These are phyloP conservation scores for Leishmania mexicana DNA, from an alignment of 208 protist species.

Conservation along the genomic window DNA sequence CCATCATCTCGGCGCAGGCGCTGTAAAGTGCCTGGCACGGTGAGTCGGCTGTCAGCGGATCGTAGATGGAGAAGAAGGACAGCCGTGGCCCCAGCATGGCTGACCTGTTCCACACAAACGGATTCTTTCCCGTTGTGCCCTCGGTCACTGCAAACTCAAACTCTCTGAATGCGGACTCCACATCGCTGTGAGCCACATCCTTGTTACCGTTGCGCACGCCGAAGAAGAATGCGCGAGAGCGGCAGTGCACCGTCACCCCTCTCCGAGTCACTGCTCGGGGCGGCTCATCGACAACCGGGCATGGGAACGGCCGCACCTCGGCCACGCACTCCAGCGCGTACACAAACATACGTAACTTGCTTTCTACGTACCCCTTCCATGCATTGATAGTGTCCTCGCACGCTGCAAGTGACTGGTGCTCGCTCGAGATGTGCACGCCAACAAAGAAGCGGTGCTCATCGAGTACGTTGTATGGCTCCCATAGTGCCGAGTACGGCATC, in stretches of 20 bases:
- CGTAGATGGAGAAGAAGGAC: conserved; percentile 25
- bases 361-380: conserved; percentile 80
- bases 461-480: conserved; percentile 44
- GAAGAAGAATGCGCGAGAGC: conserved; percentile 30
- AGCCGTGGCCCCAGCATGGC: conserved; percentile 52
- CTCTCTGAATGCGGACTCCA: conserved; percentile 16
- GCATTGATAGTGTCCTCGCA: conserved; percentile 39
- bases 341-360: conserved; percentile 77
- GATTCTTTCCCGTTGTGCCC: conserved; percentile 19
- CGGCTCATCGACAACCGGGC: conserved; percentile 6
- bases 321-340: conserved; percentile 72
- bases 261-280: not conserved
- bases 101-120: conserved; percentile 42
- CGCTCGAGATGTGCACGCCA: conserved; percentile 54
- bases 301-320: conserved; percentile 65
- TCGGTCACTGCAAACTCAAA: conserved; percentile 30
- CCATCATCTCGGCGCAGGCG: conserved; percentile 16
- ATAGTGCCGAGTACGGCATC: conserved; percentile 32
- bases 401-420: conserved; percentile 5
- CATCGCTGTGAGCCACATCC: conserved; percentile 12
- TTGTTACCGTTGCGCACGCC: conserved; percentile 15
- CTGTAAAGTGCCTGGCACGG: conserved; percentile 16
- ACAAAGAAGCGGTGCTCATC: conserved; percentile 58
- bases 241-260: conserved; percentile 6
- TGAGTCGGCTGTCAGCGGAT: conserved; percentile 6